Evolutionary conservation across 805 yeast species (phyloP), one percentile per base, ranked within the genome.

Genomic region (Saturnispora quitensis): DNA sequence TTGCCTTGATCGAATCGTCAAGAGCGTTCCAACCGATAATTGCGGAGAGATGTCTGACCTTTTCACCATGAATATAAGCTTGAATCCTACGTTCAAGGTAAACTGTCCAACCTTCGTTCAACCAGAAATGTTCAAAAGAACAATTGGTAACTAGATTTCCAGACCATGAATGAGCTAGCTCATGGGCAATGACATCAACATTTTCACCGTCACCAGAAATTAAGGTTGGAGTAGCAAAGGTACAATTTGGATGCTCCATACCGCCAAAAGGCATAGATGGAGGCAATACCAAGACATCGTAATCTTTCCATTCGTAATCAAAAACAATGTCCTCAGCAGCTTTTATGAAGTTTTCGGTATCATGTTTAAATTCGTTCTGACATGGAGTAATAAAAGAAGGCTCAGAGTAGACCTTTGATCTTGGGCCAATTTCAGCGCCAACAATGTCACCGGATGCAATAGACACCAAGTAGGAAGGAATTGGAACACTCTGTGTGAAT

Each of bases 51-150:
- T 88, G 91, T 63, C 96, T 78, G 42, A 78, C 73, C 33, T 80
- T 68, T 60, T 86, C 91, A 24, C 93, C 96, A 62, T 87, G 88
- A n/a, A 88, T 65, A 15, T 74, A 77, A 17, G 86, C 95, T 28
- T 81, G 71, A 53, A 89, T 89, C 60, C 96, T 73, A 65, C 97
- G 78, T 68, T 89, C 97, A 36, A 89, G 68, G 65, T 89, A 89
- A 40, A 89, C 96, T 5, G 96, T 89, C 96, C 96, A 89, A 36
- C 97, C 97, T 71, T 89, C 97, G 65, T 89, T 89, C 58, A 89
- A 76, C 93, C 95, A 89, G 67, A 89, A 89, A 69, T 89, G 95
- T 63, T 87, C 90, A 93, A 96, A 89, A 0, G 93, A 84, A 60
- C 84, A 80, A 67, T 88, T 89, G 28, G 96, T 89, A 42, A 89